Percentiles rank a stretch among this genome's conserved stretches.
phyloP scores from a whole-genome alignment of 2,329 filamentous ascomycete species.

The Aspergillus calidoustus region DNA sequence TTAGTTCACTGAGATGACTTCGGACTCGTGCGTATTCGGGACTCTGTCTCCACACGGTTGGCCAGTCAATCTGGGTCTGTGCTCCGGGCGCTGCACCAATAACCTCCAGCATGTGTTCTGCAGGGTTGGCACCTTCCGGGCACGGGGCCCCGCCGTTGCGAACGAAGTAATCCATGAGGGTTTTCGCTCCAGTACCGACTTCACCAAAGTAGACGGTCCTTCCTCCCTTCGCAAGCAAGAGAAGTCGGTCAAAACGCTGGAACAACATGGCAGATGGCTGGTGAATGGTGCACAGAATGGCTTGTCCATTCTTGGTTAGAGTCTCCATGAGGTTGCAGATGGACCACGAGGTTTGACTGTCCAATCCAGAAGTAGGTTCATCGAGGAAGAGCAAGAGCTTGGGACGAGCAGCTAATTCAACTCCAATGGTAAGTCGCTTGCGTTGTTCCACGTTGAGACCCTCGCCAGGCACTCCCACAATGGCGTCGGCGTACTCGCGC shows the following conservation, averaged over 20 bases:
- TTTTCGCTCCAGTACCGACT: conserved; percentile 62
- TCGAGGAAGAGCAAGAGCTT: conserved; percentile 86
- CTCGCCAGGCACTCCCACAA: conserved; percentile 86
- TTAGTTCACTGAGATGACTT: conserved; percentile 63
- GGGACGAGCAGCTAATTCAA: conserved; percentile 89
- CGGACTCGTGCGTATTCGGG: conserved; percentile 51
- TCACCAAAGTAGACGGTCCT: conserved; percentile 71
- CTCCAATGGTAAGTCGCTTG: conserved; percentile 83
- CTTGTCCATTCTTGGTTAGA: conserved; percentile 82
- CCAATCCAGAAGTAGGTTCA: conserved; percentile 82
- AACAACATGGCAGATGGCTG: conserved; percentile 91
- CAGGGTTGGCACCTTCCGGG: conserved; percentile 67
- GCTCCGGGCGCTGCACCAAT: conserved; percentile 51
- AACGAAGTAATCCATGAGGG: conserved; percentile 67
- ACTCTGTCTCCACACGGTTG: conserved; percentile 63
- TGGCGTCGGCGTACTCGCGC: conserved; percentile 83
- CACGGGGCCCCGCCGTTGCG: conserved; percentile 63
- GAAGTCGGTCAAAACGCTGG: conserved; percentile 72
- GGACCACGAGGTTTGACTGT: conserved; percentile 88
- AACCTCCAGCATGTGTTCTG: conserved; percentile 70
- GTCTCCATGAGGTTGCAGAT: conserved; percentile 84
- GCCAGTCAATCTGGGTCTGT: conserved; percentile 58
- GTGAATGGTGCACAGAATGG: conserved; percentile 90
- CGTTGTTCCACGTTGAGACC: conserved; percentile 67
- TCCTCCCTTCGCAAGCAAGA: conserved; percentile 67